Conservation (phyloP, 495 filamentous ascomycete genomes). For the Achaetomiella virescens region DNA sequence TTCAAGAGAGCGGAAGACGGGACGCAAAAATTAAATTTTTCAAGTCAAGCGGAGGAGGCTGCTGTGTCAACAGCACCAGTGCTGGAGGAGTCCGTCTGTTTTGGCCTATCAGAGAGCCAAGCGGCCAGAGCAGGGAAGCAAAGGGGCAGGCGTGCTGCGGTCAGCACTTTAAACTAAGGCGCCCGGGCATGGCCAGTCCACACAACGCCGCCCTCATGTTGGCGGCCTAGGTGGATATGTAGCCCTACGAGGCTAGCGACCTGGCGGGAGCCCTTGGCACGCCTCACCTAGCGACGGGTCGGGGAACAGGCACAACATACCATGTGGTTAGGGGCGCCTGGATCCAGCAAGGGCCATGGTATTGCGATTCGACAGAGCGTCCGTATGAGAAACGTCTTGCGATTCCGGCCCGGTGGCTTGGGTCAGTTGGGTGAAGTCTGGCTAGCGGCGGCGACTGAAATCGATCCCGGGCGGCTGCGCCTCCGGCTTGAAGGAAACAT, state of each 20-base stretch:
- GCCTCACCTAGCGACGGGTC: no score
- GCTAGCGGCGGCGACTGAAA: not conserved
- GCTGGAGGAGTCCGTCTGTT: not conserved
- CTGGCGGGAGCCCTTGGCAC: no score
- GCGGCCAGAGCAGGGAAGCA: not conserved
- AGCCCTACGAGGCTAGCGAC: conserved; percentile 24
- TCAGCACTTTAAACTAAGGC: conserved; percentile 24
- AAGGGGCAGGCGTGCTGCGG: conserved; percentile 6
- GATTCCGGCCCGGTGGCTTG: conserved; percentile 4
- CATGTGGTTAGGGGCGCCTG: no score
- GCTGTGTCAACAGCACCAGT: no score
- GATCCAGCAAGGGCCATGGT: no score
- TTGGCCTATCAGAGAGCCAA: not conserved
- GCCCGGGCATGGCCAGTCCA: conserved; percentile 5
- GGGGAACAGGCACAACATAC: no score
- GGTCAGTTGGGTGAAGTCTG: not conserved
- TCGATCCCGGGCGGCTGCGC: not conserved
- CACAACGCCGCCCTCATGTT: not conserved
- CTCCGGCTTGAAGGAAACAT: not conserved
- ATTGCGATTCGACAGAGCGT: no score
- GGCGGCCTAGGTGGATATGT: conserved; percentile 2
- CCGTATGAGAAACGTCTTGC: no score
- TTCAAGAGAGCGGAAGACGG: no score
- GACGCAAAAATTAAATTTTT: no score
- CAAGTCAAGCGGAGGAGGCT: no score